Conservation (phyloP, 441 rosid genomes). For the Breynia disticha region DNA sequence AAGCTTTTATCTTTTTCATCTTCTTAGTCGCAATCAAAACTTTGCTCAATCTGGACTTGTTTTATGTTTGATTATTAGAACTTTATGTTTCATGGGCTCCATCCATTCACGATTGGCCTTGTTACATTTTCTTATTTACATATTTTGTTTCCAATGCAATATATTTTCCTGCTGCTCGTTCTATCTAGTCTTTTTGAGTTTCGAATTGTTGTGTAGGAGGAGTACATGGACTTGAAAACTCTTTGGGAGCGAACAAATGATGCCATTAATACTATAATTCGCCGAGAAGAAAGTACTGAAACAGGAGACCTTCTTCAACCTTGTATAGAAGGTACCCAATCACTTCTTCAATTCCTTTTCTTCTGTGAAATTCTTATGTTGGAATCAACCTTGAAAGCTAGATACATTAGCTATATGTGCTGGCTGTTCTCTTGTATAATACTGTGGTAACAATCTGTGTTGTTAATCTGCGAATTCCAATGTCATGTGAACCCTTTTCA, state of each 20-base stretch:
- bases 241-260: slow-evolving; percentile 85
- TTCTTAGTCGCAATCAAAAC: slow-evolving; percentile 6
- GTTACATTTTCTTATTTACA: no score
- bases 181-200: slow-evolving; percentile 10
- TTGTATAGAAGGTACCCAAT: slow-evolving; percentile 79
- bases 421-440: not conserved
- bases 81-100: no score
- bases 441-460: not conserved
- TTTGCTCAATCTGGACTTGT: not conserved
- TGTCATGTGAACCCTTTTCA: slow-evolving; percentile 6
- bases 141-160: no score
- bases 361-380: slow-evolving; percentile 4
- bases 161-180: not conserved
- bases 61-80: no score
- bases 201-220: slow-evolving; percentile 43
- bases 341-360: not conserved
- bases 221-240: slow-evolving; percentile 65
- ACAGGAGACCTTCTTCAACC: slow-evolving; percentile 90
- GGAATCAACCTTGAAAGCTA: not conserved
- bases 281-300: slow-evolving; percentile 73
- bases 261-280: slow-evolving; percentile 78
- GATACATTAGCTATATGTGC: no score
- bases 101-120: no score
- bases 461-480: no score
- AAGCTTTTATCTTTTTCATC: not conserved